Evolutionary conservation across 2,329 filamentous ascomycete genomes (phyloP), one percentile per base, ranked within the genome.

Genomic region (Phaeosphaeria sp.): DNA sequence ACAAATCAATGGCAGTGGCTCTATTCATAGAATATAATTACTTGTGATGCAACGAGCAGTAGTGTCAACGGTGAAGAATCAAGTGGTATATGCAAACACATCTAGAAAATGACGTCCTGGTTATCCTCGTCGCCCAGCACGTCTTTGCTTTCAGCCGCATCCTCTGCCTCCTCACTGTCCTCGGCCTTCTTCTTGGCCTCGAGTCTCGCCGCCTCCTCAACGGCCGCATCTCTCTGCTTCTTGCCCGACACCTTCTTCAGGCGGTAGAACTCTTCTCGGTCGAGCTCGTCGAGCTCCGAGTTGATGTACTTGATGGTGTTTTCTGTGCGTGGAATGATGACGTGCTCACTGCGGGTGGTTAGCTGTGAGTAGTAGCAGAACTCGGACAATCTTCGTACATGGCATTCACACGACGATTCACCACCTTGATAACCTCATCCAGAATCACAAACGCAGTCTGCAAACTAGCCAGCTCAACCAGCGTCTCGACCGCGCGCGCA

Each of bases 241-340:
- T 89, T 91, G 25, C 87, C 87, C 73, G 90, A 90, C 75, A 95
- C 85, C 84, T 99, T 99, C 82, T 99, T 99, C 74, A 99, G 80
- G 65, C 95, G 86, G 80, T 97, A 99, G 78, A 99, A 99, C 77
- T 99, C 95, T 77, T 98, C 95, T 83, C 95, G 88, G 79, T 98
- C 96, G 50, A 99, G 84, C 80, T 99, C 95, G 75, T 99, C 95
- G 17, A 99, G 86, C 77, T 99, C 95, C 1, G 94, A 97, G 81
- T 98, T 98, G 84, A 98, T 98, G 74, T 98, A 99, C 81, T 97
- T 97, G 83, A 99, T 99, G n/a, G 95, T 99, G 74, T 98, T 99
- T 78, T 99, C 95, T 15, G 95, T 99, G 66, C 95, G 87, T 13
- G 95, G 95, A 71, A 99, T 99, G 68, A 99, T 98, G 69, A 99